Evolutionary conservation across 768 basidiomycete species (phyloP).

Genomic region (Mycena epipterygia): DNA sequence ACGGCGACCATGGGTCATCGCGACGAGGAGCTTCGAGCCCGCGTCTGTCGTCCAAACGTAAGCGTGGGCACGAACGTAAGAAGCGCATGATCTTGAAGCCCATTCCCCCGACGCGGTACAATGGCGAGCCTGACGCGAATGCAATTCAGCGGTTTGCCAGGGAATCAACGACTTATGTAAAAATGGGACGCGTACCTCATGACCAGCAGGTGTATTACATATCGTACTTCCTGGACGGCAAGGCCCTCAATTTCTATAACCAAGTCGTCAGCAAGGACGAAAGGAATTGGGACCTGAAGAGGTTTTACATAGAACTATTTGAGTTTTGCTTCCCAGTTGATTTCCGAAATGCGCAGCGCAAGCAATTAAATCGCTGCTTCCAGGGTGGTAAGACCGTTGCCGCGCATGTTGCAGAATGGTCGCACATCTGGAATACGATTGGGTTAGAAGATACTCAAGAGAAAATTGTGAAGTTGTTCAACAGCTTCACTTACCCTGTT

Average conservation of each 20-base stretch:
- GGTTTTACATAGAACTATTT: constrained; percentile 50
- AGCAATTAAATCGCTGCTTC: background rate
- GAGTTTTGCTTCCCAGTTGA: constrained; percentile 52
- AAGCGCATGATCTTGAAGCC: constrained; percentile 37
- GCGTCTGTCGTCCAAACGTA: background rate
- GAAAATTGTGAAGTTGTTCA: background rate
- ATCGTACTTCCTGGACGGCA: constrained; percentile 44
- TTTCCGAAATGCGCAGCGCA: constrained; percentile 27
- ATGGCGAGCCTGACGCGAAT: constrained; percentile 40
- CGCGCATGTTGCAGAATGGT: background rate
- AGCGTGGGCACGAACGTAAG: background rate
- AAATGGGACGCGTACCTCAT: constrained; percentile 33
- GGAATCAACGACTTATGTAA: constrained; percentile 37
- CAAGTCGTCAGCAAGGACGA: constrained; percentile 33
- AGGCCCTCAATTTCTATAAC: constrained; percentile 47
- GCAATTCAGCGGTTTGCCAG: constrained; percentile 43
- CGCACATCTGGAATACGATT: background rate
- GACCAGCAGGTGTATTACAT: constrained; percentile 36
- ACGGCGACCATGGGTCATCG: background rate
- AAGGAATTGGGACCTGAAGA: constrained; percentile 39
- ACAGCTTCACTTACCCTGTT: constrained; percentile 32
- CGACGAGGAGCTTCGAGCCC: background rate
- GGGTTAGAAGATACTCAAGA: background rate
- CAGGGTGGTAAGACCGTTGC: background rate
- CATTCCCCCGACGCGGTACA: constrained; percentile 39